Evolutionary conservation across 1,139 yeast genomes (phyloP), one percentile per base, ranked within the genome.

Genomic region (Debaryomycetaceae sp.): DNA sequence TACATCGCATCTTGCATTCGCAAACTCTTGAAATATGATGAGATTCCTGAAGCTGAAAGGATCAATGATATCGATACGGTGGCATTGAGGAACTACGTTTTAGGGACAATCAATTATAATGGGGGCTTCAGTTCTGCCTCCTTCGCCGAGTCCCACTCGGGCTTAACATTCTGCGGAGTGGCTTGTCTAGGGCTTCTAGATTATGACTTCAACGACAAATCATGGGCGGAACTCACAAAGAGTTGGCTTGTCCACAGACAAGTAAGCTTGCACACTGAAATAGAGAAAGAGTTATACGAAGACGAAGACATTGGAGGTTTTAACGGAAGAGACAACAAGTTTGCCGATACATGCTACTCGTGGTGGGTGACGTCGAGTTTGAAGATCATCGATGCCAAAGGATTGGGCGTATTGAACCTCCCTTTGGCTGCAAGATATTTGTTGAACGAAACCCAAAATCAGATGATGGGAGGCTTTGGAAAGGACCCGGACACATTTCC

Each of bases 291-390:
- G 22, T 66, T 63, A 53, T 73, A 71, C 50, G 73, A 70, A 37
- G 52, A 52, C 0, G 70, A 65, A n/a, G 85, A 78, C 52, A 58
- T 56, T 31, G 97, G 97, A 1, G 96, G 95, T 0, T 85, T 89
- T 60, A 89, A 90, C 62, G 99, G 99, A 0, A 72, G 99, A 42
- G 81, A 80, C 24, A 89, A 90, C 60, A 93, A 93, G 60, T 78
- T 76, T 42, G 85, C 87, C 4, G 99, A 93, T 62, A 87, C 97
- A 0, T 93, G 99, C 66, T 93, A 93, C 62, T 80, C 88, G 6
- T 93, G 91, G 76, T 93, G 99, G 99, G 79, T 82, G 41, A 62
- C 82, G 7, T 95, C 81, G 1, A 72, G 89, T 7, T 66, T 90
- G 47, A 59, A 60, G 1, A 50, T 85, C 40, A 62, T 83, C 33